phyloP scores from a whole-genome alignment of 2,329 filamentous ascomycete species.

The Blumeria graminis region DNA sequence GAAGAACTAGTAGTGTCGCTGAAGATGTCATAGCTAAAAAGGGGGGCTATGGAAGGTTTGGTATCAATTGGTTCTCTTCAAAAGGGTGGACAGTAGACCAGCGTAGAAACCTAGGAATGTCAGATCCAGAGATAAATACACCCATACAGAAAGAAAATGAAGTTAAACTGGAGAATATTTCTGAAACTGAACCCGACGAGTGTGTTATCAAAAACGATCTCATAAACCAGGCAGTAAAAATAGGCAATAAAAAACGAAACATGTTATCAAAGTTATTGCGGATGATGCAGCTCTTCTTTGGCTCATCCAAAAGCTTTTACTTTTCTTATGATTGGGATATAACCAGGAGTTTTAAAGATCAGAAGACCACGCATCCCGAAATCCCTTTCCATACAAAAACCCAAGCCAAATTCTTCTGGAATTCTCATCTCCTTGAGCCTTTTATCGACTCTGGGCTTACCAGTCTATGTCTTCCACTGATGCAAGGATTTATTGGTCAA shows the following conservation, averaged over 20 bases:
- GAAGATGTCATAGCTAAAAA: slow-evolving; percentile 70
- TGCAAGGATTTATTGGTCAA: slow-evolving; percentile 90
- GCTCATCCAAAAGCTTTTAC: slow-evolving; percentile 64
- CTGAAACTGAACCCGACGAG: not conserved
- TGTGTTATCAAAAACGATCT: not conserved
- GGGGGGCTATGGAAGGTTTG: slow-evolving; percentile 72
- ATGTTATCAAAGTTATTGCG: slow-evolving; percentile 66
- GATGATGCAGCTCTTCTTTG: slow-evolving; percentile 66
- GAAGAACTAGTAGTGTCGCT: slow-evolving; percentile 37
- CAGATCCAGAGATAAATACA: slow-evolving; percentile 16
- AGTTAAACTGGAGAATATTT: not conserved
- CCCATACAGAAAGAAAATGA: not conserved
- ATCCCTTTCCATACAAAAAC: slow-evolving; percentile 46
- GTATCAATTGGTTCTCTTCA: slow-evolving; percentile 73
- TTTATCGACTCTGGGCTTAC: slow-evolving; percentile 55
- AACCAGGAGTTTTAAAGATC: slow-evolving; percentile 35
- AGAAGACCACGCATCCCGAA: slow-evolving; percentile 20
- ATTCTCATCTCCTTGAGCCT: slow-evolving; percentile 45
- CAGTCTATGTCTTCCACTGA: slow-evolving; percentile 50
- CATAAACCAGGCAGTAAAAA: slow-evolving; percentile 2
- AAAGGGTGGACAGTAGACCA: slow-evolving; percentile 57
- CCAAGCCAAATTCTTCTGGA: slow-evolving; percentile 79
- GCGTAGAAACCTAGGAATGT: slow-evolving; percentile 45
- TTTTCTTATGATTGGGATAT: slow-evolving; percentile 91
- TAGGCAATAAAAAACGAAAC: slow-evolving; percentile 7